phyloP scores from a whole-genome alignment of 495 filamentous ascomycete genomes.

The Tuber microsphaerosporum region DNA sequence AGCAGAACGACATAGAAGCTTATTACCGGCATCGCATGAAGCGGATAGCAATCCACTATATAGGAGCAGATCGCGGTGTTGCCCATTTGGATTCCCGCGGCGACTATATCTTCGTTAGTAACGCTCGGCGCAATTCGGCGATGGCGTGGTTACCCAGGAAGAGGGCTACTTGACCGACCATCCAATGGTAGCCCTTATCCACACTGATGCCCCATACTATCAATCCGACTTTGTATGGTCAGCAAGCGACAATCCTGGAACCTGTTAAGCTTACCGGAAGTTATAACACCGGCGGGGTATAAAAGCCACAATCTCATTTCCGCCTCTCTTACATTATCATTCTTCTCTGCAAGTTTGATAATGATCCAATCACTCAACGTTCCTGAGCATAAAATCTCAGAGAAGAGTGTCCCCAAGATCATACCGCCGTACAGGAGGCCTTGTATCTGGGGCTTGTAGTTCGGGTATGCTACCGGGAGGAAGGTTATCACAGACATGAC shows the following conservation, averaged over 20 bases:
- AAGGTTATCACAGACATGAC: conserved; percentile 56
- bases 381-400: conserved; percentile 53
- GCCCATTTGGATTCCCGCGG: conserved; percentile 56
- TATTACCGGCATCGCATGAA: conserved; percentile 54
- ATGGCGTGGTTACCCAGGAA: conserved; percentile 44
- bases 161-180: conserved; percentile 56
- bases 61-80: conserved; percentile 54
- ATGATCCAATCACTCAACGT: conserved; percentile 51
- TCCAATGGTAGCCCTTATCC: conserved; percentile 54
- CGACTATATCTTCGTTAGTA: conserved; percentile 43
- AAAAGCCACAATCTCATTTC: conserved; percentile 58
- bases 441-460: conserved; percentile 51
- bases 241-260: not conserved
- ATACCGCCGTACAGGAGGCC: conserved; percentile 55
- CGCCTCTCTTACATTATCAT: conserved; percentile 47
- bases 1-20: conserved; percentile 58
- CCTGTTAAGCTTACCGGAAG: conserved; percentile 43
- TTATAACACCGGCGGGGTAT: conserved; percentile 52
- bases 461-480: conserved; percentile 53
- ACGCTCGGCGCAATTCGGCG: not conserved
- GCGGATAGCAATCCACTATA: conserved; percentile 54
- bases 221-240: conserved; percentile 37
- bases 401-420: conserved; percentile 52
- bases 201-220: conserved; percentile 56
- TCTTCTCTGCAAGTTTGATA: conserved; percentile 46